Conservation (phyloP, 1,139 yeast genomes). For the Candida pseudoviswanathii region DNA sequence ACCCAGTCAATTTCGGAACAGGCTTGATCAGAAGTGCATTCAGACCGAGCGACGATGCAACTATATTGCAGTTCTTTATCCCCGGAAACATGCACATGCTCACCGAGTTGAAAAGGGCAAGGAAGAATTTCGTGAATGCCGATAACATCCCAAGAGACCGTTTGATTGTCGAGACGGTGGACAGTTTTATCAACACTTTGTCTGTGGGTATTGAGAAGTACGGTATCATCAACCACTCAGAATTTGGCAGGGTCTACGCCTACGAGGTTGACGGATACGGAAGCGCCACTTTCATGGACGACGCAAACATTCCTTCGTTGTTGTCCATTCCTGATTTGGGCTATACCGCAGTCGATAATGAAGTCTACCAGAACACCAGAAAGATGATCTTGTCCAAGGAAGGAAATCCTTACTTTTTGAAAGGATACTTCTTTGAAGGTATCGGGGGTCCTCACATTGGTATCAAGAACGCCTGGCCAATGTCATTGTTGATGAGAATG, state of each 20-base stretch:
- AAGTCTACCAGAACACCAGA: constrained; percentile 75
- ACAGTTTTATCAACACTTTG: constrained; percentile 45
- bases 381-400: constrained; percentile 66
- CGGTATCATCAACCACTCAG: constrained; percentile 69
- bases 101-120: constrained; percentile 55
- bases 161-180: constrained; percentile 22
- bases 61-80: constrained; percentile 74
- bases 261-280: constrained; percentile 92
- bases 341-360: constrained; percentile 52
- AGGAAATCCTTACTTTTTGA: constrained; percentile 78
- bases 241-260: constrained; percentile 77
- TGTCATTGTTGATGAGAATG: constrained; percentile 74
- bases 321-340: constrained; percentile 84
- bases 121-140: constrained; percentile 21
- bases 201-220: constrained; percentile 59
- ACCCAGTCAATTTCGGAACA: constrained; percentile 73
- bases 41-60: constrained; percentile 89
- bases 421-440: constrained; percentile 67
- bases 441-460: constrained; percentile 94
- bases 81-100: constrained; percentile 85
- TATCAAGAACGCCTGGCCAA: constrained; percentile 83
- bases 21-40: constrained; percentile 84
- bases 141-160: constrained; percentile 11
- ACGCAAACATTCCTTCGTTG: constrained; percentile 86
- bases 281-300: constrained; percentile 76